Percentiles rank a stretch among this genome's conserved stretches.
These are phyloP conservation scores for Fusarium mundagurra DNA, from an alignment of 2,329 filamentous ascomycete genomes.

Conservation along the genomic window DNA sequence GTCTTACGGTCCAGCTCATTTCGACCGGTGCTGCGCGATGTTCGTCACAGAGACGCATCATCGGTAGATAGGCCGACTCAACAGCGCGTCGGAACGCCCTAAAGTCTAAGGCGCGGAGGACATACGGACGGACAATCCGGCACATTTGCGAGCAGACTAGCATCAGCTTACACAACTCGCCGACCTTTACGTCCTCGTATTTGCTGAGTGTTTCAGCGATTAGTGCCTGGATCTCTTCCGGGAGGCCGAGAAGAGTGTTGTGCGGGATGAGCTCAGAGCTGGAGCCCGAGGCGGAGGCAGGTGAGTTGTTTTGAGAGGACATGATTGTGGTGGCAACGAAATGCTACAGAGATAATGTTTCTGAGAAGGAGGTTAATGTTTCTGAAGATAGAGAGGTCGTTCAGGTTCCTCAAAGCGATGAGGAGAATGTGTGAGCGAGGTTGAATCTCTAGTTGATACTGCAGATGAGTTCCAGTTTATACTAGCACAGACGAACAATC, in stretches of 20 bases:
- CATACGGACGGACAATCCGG: neutral
- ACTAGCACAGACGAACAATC: neutral
- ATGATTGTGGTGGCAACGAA: neutral
- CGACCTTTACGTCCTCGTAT: fast-evolving
- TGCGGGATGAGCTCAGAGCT: neutral
- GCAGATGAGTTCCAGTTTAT: neutral
- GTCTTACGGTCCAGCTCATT: neutral
- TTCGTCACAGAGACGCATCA: neutral
- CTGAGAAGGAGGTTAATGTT: neutral
- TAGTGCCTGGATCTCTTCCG: neutral
- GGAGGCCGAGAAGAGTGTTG: neutral
- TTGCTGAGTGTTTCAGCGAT: neutral
- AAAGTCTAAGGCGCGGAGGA: neutral
- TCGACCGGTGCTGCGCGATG: neutral
- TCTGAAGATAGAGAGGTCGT: neutral
- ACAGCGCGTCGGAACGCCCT: neutral
- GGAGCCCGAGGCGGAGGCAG: neutral
- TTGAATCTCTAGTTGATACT: neutral
- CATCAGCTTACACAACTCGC: neutral
- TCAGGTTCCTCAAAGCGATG: neutral
- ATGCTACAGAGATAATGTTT: neutral
- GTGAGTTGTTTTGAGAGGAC: neutral
- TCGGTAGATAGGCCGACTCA: neutral
- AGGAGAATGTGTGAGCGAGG: neutral
- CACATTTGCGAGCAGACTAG: neutral